Evolutionary conservation across 2,329 filamentous ascomycete genomes (phyloP), one percentile per base, ranked within the genome.

Genomic region (Tolypocladium sp.): DNA sequence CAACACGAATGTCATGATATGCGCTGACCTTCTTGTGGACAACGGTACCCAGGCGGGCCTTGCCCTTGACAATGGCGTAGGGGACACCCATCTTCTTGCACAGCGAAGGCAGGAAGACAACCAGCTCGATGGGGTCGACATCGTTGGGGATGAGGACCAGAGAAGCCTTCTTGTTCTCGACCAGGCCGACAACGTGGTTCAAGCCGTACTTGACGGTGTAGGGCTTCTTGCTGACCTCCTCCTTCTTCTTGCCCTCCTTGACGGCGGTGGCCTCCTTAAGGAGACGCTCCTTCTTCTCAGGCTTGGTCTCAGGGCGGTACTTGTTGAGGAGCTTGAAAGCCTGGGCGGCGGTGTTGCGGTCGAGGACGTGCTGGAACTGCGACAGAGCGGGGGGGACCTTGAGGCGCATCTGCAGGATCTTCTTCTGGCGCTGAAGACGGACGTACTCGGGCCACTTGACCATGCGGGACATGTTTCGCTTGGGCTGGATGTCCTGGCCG

Each of bases 41-140:
- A 70, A 99, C 93, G 63, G 94, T 97, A 71, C 94, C 94, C 73
- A 99, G 91, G 82, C 94, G 89, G 69, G 94, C 94, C 90, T 99
- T 99, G 83, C 94, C 94, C 91, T 99, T 99, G 76, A 99, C 87
- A 71, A 99, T 97, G 76, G 92, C 94, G 79, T 97, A 99, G 66
- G 95, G 94, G 71, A 97, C 88, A 82, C 95, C 95, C 93, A 99
- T 99, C 91, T 99, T 99, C 81, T 93, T 90, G 91, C 94, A 99
- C 70, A 99, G 90, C 73, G 94, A 92, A 69, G 94, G 94, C 66
- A 99, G 87, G 90, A 96, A 99, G 80, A 99, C 91, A 74, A 99
- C 95, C 71, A 99, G 83, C 87, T 99, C 94, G 76, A 99, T 99
- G 73, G 94, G 94, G 85, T 99, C 94, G 72, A 99, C 95, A 76